Base-by-base conservation (phyloP, 768 basidiomycete species). In the Cyclocybe aegerita region DNA sequence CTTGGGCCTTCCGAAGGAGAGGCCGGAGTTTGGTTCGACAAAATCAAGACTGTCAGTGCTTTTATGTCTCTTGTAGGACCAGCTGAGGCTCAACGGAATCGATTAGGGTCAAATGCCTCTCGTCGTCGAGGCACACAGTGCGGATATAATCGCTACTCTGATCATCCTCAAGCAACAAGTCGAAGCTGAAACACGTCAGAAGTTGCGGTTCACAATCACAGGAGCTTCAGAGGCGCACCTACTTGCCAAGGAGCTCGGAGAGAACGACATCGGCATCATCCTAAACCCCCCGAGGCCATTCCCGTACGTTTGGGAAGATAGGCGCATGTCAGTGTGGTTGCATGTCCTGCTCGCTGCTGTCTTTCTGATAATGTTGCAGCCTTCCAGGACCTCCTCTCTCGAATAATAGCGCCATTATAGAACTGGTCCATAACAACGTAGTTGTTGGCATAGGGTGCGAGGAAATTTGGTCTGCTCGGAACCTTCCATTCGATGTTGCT, bases 71-170 rank as follows among this genome's bases (percentile, higher is more conserved):
- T 10, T 34, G 33, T n/a, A 11, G 23, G 10, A 30, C 33, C 6
- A 16, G 2, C 39, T 32, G 23, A 16, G 47, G 4, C 44, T 47
- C 2, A 51, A 12, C 14, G 29, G 3, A 7, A 12, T 23, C 33
- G 9, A 32, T 29, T 53, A 88, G 83, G 89, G 90, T 4, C 60
- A 74, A 33, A 74, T 93, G 15, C 86, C 90, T 3, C 71, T 97
- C 4, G 86, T 96, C 9, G 71, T 93, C 7, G 81, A 86, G 47
- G 83, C 81, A 2, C 73, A 86, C 55, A 91, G 76, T 58, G 92
- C 90, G 4, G 93, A 95, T 65, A 73, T 88, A 45, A 94, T 95
- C 54, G 90, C 88, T 1, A 82, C 86, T 0, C 66, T 95, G 32
- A 73, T 95, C 39, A 64, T 76, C 17, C 72, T 96, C 49, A 90